A percentile compares a stretch with the other conserved stretches of the same genome.
Evolutionary conservation across 345 rosid genomes (phyloP).

Genomic region (Euclidium syriacum): DNA sequence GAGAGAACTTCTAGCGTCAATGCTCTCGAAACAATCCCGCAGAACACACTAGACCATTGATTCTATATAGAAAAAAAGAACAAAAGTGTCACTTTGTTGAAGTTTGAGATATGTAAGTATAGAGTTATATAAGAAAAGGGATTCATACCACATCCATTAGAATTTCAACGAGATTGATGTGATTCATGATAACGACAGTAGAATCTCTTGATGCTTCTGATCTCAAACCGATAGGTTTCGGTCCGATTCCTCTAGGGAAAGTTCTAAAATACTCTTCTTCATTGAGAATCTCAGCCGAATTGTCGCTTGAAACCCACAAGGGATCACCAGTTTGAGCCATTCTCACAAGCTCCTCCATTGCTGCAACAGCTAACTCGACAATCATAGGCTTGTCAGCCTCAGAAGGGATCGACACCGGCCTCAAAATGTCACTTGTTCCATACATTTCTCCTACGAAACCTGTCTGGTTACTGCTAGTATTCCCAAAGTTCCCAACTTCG

Average conservation of each 20-base stretch:
- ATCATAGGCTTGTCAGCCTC: conserved; percentile 90
- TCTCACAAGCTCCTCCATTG: conserved; percentile 90
- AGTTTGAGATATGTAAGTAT: neutral
- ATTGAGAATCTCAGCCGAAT: conserved; percentile 45
- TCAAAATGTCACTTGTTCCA: conserved; percentile 53
- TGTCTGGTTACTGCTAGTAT: conserved; percentile 32
- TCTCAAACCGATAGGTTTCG: conserved; percentile 62
- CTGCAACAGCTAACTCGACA: conserved; percentile 87
- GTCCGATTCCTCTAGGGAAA: conserved; percentile 83
- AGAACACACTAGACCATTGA: conserved; percentile 83
- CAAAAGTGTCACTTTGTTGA: neutral
- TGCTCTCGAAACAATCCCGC: conserved; percentile 86
- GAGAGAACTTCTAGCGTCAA: conserved; percentile 89
- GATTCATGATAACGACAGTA: conserved; percentile 77
- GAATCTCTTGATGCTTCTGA: conserved; percentile 91
- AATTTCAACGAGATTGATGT: conserved; percentile 75
- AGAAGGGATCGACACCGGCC: conserved; percentile 53
- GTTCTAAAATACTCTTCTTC: conserved; percentile 77
- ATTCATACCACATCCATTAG: conserved; percentile 86
- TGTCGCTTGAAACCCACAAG: conserved; percentile 57
- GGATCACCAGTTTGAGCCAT: conserved; percentile 79
- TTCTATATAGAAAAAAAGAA: conserved; percentile 36
- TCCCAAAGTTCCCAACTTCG: conserved; percentile 46
- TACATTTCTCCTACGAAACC: conserved; percentile 72
- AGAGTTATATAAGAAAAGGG: neutral